These are phyloP conservation scores for Hippophae tibetana DNA, from an alignment of 306 rosid genomes.

Conservation along the genomic window DNA sequence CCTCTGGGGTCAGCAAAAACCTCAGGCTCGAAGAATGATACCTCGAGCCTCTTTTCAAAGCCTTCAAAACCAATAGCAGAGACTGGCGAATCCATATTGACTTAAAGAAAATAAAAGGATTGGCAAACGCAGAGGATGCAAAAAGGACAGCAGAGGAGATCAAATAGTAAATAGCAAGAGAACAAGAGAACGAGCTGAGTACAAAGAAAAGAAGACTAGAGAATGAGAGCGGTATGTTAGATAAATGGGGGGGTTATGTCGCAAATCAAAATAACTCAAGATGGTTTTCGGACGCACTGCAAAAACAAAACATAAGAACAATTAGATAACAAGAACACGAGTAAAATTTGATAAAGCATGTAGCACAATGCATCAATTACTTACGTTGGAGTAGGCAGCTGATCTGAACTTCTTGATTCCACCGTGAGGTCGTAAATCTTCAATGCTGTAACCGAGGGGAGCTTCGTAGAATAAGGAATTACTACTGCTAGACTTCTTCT, in stretches of 20 bases:
- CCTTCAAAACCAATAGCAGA: slow-evolving; percentile 98
- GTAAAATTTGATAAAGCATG: slow-evolving; percentile 2
- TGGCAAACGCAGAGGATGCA: slow-evolving; percentile 9
- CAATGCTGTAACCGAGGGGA: slow-evolving; percentile 92
- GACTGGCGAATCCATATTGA: slow-evolving; percentile 44
- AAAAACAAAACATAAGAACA: slow-evolving; percentile 1
- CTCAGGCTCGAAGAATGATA: slow-evolving; percentile 55
- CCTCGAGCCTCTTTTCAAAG: slow-evolving; percentile 90
- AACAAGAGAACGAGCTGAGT: slow-evolving; percentile 15
- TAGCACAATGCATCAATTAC: slow-evolving; percentile 5
- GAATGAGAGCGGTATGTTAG: slow-evolving; percentile 15
- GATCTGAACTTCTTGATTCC: slow-evolving; percentile 97
- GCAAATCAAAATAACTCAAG: slow-evolving; percentile 38
- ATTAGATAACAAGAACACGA: neutral
- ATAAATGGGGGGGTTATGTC: slow-evolving; percentile 30
- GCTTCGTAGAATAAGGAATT: slow-evolving; percentile 72
- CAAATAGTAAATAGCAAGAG: slow-evolving; percentile 5
- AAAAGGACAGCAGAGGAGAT: slow-evolving; percentile 5
- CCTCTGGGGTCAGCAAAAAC: slow-evolving; percentile 59
- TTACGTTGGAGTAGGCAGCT: slow-evolving; percentile 98
- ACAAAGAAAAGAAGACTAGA: slow-evolving; percentile 5
- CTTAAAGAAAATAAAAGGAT: slow-evolving; percentile 11
- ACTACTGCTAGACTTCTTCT: slow-evolving; percentile 66
- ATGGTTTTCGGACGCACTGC: slow-evolving; percentile 95
- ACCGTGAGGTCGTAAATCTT: slow-evolving; percentile 94